Percentiles rank a stretch among this genome's conserved stretches.
Evolutionary conservation across 768 basidiomycete genomes (phyloP).

Genomic region (Naganishia vaughanmartiniae): DNA sequence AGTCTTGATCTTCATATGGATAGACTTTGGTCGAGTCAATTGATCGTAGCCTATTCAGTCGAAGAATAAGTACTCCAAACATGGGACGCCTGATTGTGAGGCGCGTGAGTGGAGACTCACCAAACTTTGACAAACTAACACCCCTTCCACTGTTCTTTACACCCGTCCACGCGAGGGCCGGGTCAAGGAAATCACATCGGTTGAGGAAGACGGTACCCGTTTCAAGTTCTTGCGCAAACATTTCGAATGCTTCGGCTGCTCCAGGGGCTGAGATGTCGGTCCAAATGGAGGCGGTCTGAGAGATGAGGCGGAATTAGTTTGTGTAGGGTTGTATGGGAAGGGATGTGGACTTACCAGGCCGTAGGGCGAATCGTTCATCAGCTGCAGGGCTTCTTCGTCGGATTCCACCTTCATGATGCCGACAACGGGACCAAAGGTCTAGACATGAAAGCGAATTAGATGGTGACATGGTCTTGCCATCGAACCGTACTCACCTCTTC

Average conservation of each 20-base stretch:
- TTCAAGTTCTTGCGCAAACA: slow-evolving; percentile 68
- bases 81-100: background rate
- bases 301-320: background rate
- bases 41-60: slow-evolving; percentile 43
- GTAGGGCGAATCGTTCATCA: slow-evolving; percentile 97
- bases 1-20: slow-evolving; percentile 48
- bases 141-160: slow-evolving; percentile 91
- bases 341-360: slow-evolving; percentile 60
- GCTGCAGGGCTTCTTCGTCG: slow-evolving; percentile 78
- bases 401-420: slow-evolving; percentile 82
- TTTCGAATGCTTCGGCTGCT: slow-evolving; percentile 68
- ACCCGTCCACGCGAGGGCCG: slow-evolving; percentile 90
- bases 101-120: slow-evolving; percentile 47
- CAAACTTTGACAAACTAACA: slow-evolving; percentile 82
- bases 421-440: slow-evolving; percentile 89
- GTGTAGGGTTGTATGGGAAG: background rate
- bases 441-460: slow-evolving; percentile 57
- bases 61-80: background rate
- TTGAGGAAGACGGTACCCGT: slow-evolving; percentile 94
- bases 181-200: slow-evolving; percentile 83
- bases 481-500: slow-evolving; percentile 56
- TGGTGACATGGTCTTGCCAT: slow-evolving; percentile 18
- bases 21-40: slow-evolving; percentile 47
- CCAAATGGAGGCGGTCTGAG: slow-evolving; percentile 83
- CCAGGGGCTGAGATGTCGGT: slow-evolving; percentile 65